phyloP scores from a whole-genome alignment of 2,329 filamentous ascomycete species.

The Diaporthe sp. region DNA sequence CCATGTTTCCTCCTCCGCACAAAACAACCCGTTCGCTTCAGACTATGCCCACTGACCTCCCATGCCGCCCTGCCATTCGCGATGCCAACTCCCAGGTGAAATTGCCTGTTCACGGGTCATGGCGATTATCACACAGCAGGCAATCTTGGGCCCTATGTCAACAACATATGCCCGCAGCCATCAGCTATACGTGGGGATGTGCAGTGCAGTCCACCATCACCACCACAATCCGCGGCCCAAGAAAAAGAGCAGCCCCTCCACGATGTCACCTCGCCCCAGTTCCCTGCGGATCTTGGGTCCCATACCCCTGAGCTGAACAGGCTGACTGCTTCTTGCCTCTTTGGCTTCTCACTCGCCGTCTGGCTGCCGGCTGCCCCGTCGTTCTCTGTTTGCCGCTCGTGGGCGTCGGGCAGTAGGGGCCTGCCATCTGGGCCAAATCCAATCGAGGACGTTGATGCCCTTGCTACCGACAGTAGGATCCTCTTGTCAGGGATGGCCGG shows the following conservation, averaged over 20 bases:
- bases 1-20: slow-evolving; percentile 8
- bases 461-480: slow-evolving; percentile 24
- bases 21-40: slow-evolving; percentile 30
- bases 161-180: background rate
- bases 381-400: slow-evolving; percentile 18
- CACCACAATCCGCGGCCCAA: slow-evolving; percentile 22
- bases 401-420: background rate
- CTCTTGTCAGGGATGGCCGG: slow-evolving; percentile 22
- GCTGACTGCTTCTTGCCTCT: slow-evolving; percentile 3
- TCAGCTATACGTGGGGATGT: slow-evolving; percentile 19
- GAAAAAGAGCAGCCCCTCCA: slow-evolving; percentile 25
- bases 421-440: slow-evolving; percentile 1
- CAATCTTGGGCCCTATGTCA: background rate
- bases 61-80: slow-evolving; percentile 25
- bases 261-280: slow-evolving; percentile 28
- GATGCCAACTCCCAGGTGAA: background rate
- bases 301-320: slow-evolving; percentile 27
- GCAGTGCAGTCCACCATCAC: background rate
- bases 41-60: slow-evolving; percentile 26
- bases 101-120: slow-evolving; percentile 1
- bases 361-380: background rate
- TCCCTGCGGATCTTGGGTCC: slow-evolving; percentile 1
- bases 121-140: background rate
- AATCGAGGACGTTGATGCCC: background rate
- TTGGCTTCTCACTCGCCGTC: background rate